Conservation (phyloP, 371 early-diverging fungal genomes). For the Saksenaea vasiformis region DNA sequence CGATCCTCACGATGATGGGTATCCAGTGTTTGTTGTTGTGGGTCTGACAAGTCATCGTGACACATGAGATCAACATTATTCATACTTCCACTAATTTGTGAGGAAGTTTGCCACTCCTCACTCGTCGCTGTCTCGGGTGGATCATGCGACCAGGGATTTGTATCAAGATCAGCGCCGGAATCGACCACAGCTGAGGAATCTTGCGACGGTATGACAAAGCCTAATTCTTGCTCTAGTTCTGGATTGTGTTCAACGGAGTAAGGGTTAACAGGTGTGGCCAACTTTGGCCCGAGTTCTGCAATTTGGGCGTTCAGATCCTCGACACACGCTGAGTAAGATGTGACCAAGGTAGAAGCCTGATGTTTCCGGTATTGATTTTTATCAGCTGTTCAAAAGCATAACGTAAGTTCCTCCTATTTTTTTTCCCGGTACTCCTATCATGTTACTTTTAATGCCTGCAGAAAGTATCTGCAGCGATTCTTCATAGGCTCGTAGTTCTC, state of each 20-base stretch:
- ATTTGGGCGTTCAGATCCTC: slow-evolving; percentile 45
- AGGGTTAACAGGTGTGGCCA: slow-evolving; percentile 38
- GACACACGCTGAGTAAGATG: slow-evolving; percentile 51
- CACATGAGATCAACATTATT: slow-evolving; percentile 35
- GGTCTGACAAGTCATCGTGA: slow-evolving; percentile 17
- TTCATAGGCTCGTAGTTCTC: slow-evolving; percentile 55
- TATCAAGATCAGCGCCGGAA: slow-evolving; percentile 29
- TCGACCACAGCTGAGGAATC: slow-evolving; percentile 2
- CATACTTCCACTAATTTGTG: slow-evolving; percentile 12
- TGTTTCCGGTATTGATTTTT: slow-evolving; percentile 55
- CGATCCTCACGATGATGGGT: background rate
- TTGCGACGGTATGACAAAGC: slow-evolving; percentile 17
- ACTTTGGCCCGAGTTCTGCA: slow-evolving; percentile 26
- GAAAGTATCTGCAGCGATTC: slow-evolving; percentile 63
- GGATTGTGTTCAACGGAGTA: slow-evolving; percentile 30
- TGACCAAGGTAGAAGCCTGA: slow-evolving; percentile 48
- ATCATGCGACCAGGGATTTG: slow-evolving; percentile 49
- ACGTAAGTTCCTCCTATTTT: background rate
- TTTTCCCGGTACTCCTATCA: background rate
- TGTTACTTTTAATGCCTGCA: slow-evolving; percentile 64
- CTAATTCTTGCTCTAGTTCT: slow-evolving; percentile 47
- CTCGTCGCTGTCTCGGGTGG: slow-evolving; percentile 5
- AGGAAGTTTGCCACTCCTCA: background rate
- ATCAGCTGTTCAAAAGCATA: slow-evolving; percentile 46
- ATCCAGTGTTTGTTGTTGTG: background rate